phyloP scores from a whole-genome alignment of 495 filamentous ascomycete species.

The Lophiotrema nucula region DNA sequence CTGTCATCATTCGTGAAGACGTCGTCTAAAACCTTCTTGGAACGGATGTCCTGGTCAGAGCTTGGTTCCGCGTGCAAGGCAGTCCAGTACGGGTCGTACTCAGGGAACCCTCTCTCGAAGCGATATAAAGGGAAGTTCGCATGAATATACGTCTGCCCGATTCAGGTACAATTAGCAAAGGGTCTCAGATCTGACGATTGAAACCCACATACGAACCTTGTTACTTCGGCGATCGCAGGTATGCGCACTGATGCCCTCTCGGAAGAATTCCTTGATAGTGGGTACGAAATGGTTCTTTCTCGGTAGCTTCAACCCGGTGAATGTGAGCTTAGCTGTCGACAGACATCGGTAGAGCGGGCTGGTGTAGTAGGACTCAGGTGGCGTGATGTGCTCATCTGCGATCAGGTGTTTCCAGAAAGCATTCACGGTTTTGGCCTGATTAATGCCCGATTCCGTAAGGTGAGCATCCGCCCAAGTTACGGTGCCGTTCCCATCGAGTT shows the following conservation, averaged over 20 bases:
- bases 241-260: conserved; percentile 71
- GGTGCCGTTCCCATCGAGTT: conserved; percentile 64
- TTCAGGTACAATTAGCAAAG: no score
- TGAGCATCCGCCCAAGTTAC: conserved; percentile 68
- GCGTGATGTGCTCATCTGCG: conserved; percentile 54
- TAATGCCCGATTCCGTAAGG: conserved; percentile 59
- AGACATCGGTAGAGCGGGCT: conserved; percentile 69
- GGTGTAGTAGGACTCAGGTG: conserved; percentile 65
- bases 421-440: conserved; percentile 62
- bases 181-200: no score
- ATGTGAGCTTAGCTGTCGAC: conserved; percentile 62
- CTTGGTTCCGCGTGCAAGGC: conserved; percentile 34
- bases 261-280: conserved; percentile 64
- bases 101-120: conserved; percentile 62
- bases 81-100: conserved; percentile 40
- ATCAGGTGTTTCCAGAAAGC: conserved; percentile 62
- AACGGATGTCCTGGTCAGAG: conserved; percentile 55
- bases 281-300: conserved; percentile 54
- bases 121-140: conserved; percentile 56
- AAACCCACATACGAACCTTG: no score
- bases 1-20: conserved; percentile 61
- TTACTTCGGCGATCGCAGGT: conserved; percentile 73
- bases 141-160: no score
- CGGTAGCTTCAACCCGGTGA: conserved; percentile 55
- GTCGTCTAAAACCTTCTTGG: conserved; percentile 57